Evolutionary conservation across 2,329 filamentous ascomycete genomes (phyloP).

Genomic region (Microthyrium microscopicum): DNA sequence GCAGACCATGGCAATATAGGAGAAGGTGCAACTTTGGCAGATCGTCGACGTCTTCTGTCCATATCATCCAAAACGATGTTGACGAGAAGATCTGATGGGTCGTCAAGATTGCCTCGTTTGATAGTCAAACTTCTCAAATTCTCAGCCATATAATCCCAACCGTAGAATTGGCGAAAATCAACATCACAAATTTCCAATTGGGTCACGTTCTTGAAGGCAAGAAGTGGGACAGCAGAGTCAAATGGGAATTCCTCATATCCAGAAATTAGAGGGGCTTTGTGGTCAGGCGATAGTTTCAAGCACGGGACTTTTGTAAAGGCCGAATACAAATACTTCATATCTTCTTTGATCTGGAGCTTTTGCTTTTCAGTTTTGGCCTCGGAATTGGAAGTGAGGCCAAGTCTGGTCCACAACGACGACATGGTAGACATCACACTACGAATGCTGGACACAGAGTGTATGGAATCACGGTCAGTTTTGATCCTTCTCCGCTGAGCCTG

Average conservation of each 20-base stretch:
- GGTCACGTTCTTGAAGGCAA: slow-evolving; percentile 93
- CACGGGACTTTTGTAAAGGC: slow-evolving; percentile 97
- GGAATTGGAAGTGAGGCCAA: slow-evolving; percentile 54
- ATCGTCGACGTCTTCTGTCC: slow-evolving; percentile 75
- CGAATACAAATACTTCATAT: slow-evolving; percentile 92
- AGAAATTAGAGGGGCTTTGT: slow-evolving; percentile 72
- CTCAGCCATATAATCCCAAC: slow-evolving; percentile 88
- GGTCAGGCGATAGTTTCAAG: slow-evolving; percentile 77
- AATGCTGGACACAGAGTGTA: slow-evolving; percentile 91
- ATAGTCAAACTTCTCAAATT: slow-evolving; percentile 79
- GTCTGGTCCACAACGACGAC: slow-evolving; percentile 79
- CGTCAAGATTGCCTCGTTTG: slow-evolving; percentile 74
- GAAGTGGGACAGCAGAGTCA: slow-evolving; percentile 89
- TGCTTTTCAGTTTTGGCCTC: slow-evolving; percentile 76
- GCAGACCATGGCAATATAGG: slow-evolving; percentile 54
- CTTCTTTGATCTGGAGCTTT: slow-evolving; percentile 67
- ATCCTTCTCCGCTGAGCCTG: slow-evolving; percentile 68
- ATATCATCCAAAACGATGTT: slow-evolving; percentile 94
- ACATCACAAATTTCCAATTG: slow-evolving; percentile 87
- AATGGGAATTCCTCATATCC: slow-evolving; percentile 97
- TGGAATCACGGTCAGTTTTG: slow-evolving; percentile 70
- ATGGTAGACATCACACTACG: slow-evolving; percentile 95
- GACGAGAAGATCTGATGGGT: slow-evolving; percentile 76
- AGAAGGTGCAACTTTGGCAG: slow-evolving; percentile 70
- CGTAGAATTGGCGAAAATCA: slow-evolving; percentile 92